These are phyloP conservation scores for Pulveroboletus sp. DNA, from an alignment of 768 basidiomycete species.

Conservation along the genomic window DNA sequence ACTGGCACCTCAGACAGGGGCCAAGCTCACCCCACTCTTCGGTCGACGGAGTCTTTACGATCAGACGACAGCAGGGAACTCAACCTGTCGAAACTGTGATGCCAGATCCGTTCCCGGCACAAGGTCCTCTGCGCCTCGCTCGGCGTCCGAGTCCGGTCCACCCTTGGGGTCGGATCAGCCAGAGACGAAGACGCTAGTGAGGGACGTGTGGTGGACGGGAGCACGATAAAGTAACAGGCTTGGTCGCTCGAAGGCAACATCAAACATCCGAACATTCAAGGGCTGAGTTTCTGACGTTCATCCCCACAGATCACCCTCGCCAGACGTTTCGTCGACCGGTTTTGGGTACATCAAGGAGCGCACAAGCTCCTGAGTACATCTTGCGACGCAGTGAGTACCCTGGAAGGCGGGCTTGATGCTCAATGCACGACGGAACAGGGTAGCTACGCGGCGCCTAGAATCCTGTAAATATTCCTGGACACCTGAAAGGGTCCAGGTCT, in stretches of 20 bases:
- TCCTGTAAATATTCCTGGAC: too few species aligned
- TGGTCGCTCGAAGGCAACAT: conserved; percentile 9
- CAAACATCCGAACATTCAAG: conserved; percentile 12
- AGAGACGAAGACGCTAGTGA: neutral
- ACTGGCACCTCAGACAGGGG: too few species aligned
- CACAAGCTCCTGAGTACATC: neutral
- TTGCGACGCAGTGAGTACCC: neutral
- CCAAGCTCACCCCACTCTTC: too few species aligned
- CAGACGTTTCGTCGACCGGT: neutral
- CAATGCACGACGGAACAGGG: neutral
- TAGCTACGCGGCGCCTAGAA: too few species aligned
- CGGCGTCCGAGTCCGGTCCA: conserved; percentile 61
- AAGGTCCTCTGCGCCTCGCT: conserved; percentile 80
- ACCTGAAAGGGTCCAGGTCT: too few species aligned
- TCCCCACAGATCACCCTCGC: neutral
- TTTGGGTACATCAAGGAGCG: neutral
- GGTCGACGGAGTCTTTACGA: too few species aligned
- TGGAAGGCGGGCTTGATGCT: neutral
- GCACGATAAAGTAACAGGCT: neutral
- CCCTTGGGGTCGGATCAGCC: conserved; percentile 29
- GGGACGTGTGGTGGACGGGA: neutral
- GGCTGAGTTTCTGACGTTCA: conserved; percentile 13
- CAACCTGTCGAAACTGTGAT: conserved; percentile 74
- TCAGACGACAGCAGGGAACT: too few species aligned
- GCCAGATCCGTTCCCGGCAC: conserved; percentile 84